Conservation (phyloP, 2,329 filamentous ascomycete genomes). For the Cryphonectria naterciae region DNA sequence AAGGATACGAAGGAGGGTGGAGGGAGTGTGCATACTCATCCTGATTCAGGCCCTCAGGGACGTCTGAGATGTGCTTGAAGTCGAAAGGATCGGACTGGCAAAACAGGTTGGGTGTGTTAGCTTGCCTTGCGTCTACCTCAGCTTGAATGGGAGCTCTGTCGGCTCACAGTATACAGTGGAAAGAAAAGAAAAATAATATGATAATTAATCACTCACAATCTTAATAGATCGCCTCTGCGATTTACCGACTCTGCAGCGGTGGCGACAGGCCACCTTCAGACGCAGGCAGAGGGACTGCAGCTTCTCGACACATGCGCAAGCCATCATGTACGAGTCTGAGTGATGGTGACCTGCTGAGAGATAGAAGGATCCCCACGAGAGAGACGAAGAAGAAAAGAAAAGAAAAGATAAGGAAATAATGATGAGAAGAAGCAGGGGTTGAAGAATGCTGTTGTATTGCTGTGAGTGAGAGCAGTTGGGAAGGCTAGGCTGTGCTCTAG, state of each 20-base stretch:
- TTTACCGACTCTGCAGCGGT: conserved; percentile 44
- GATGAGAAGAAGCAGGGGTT: neutral
- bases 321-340: conserved; percentile 5
- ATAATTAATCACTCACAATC: conserved; percentile 47
- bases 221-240: conserved; percentile 44
- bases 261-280: conserved; percentile 30
- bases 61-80: conserved; percentile 58
- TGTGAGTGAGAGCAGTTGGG: neutral
- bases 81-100: conserved; percentile 61
- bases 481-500: conserved; percentile 5
- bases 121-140: conserved; percentile 5
- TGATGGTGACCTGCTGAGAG: neutral
- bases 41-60: conserved; percentile 58
- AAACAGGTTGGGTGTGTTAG: conserved; percentile 32
- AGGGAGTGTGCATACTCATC: conserved; percentile 56
- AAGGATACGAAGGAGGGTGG: neutral
- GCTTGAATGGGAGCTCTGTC: neutral
- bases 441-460: neutral
- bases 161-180: neutral
- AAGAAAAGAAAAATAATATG: too few relatives aligned
- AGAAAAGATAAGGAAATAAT: neutral
- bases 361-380: neutral
- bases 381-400: neutral
- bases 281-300: conserved; percentile 20
- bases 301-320: conserved; percentile 14